These are phyloP conservation scores for Lumnitzera littorea DNA, from an alignment of 345 rosid species.

Conservation along the genomic window DNA sequence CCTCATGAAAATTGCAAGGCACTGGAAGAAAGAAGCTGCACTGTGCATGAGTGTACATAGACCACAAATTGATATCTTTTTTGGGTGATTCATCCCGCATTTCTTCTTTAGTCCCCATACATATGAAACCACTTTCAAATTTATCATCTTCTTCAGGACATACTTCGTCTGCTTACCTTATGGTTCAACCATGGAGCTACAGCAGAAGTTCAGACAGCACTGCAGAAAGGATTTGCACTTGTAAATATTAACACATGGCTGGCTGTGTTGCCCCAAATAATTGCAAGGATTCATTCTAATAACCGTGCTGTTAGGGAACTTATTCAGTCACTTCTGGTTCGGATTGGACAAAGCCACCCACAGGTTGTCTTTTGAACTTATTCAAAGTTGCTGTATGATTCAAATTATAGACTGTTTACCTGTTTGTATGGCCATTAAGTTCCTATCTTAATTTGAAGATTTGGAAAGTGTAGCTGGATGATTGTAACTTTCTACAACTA, in stretches of 20 bases:
- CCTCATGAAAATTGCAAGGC: no score
- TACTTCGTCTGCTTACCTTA: slow-evolving; percentile 93
- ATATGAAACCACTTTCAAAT: slow-evolving; percentile 2
- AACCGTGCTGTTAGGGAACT: slow-evolving; percentile 88
- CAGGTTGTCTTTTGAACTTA: slow-evolving; percentile 49
- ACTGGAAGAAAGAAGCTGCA: no score
- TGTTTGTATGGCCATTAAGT: background rate
- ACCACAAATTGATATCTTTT: no score
- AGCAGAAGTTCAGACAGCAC: slow-evolving; percentile 80
- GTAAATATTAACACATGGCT: slow-evolving; percentile 98
- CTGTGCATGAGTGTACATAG: no score
- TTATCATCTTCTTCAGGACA: slow-evolving; percentile 55
- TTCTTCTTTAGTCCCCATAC: no score
- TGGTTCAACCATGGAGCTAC: slow-evolving; percentile 99
- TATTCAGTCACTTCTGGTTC: slow-evolving; percentile 87
- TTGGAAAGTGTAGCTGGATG: no score
- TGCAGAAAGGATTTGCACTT: slow-evolving; percentile 71
- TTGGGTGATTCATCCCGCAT: no score
- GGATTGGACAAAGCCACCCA: slow-evolving; percentile 94
- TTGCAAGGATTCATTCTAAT: slow-evolving; percentile 98
- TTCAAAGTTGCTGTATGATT: background rate
- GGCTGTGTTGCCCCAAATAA: slow-evolving; percentile 95
- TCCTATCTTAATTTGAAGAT: no score
- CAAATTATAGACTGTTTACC: background rate
- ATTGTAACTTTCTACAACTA: no score